phyloP scores from a whole-genome alignment of 2,329 filamentous ascomycete species.

The Xylaria polymorpha region DNA sequence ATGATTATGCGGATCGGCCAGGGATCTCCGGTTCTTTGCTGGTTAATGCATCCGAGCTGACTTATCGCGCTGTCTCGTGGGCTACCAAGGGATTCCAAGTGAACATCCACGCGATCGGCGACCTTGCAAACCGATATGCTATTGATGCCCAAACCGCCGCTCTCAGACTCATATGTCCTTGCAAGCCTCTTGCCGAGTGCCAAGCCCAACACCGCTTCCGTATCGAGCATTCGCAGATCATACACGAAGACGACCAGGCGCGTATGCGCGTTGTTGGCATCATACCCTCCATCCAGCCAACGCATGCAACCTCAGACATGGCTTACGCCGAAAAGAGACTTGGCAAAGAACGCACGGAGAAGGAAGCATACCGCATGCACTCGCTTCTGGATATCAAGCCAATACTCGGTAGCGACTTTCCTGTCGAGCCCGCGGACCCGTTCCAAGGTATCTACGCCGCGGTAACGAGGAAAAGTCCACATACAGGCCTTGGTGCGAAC shows the following conservation, averaged over 20 bases:
- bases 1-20: slow-evolving; percentile 73
- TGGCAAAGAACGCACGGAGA: slow-evolving; percentile 63
- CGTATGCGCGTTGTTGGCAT: slow-evolving; percentile 70
- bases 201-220: slow-evolving; percentile 69
- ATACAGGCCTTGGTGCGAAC: slow-evolving; percentile 62
- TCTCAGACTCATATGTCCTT: slow-evolving; percentile 64
- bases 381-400: slow-evolving; percentile 66
- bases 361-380: slow-evolving; percentile 74
- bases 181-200: slow-evolving; percentile 58
- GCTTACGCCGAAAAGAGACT: slow-evolving; percentile 71
- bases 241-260: slow-evolving; percentile 72
- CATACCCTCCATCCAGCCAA: slow-evolving; percentile 76
- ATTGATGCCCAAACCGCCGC: slow-evolving; percentile 71
- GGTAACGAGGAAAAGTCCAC: slow-evolving; percentile 69
- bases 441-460: slow-evolving; percentile 78
- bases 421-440: slow-evolving; percentile 75
- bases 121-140: slow-evolving; percentile 73
- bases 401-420: slow-evolving; percentile 76
- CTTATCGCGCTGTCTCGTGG: slow-evolving; percentile 67
- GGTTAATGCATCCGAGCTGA: slow-evolving; percentile 70
- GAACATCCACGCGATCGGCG: slow-evolving; percentile 79
- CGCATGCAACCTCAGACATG: slow-evolving; percentile 79
- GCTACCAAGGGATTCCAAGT: slow-evolving; percentile 72
- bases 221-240: slow-evolving; percentile 78
- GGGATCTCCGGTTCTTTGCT: slow-evolving; percentile 72